Evolutionary conservation across 1,284 basidiomycete species (phyloP), one percentile per base, ranked within the genome.

Genomic region (Melanopsichium pennsylvanicum): DNA sequence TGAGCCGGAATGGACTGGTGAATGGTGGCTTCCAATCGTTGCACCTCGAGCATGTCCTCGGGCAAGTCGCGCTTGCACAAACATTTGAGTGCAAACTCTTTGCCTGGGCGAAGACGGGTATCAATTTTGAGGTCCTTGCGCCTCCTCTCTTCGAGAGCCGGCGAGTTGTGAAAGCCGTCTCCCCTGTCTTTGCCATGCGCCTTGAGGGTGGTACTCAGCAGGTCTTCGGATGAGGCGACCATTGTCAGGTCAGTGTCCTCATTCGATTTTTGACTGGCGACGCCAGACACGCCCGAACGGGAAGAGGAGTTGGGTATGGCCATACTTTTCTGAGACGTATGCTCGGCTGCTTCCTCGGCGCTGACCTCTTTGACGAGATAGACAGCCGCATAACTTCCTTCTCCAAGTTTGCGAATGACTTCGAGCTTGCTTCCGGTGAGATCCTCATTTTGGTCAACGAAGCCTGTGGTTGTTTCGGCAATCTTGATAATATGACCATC

Each of bases 41-140:
- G 79, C 4, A 78, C 52, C 31, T 76, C 71, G 27, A 79, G 70
- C 70, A 76, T 75, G 19, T 76, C 75, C 9, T 73, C 67, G 9
- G 64, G 52, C 19, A 80, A 43, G 36, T 81, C 74, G 23, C 78
- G 70, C 55, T 80, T 97, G 81, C 91, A 93, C 57, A 98, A 85
- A 82, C 93, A 92, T 85, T 98, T 98, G 83, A 98, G 87, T 16
- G 95, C 94, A 81, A 90, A 98, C 81, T 97, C 89, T 57, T 90
- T 68, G 19, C 56, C 47, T 26, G 63, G 64, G 21, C 42, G 47
- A 22, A 61, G 38, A 25, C 38, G 45, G 2, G 55, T 63, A 41
- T 55, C 41, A 40, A 70, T 34, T 31, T 55, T 57, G 39, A 69
- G 66, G n/a, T 69, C 51, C 36, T 63, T 69, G 55, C 67, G 60